Conservation (phyloP, 352 stramenopile genomes). For the Saprolegnia parasitica region DNA sequence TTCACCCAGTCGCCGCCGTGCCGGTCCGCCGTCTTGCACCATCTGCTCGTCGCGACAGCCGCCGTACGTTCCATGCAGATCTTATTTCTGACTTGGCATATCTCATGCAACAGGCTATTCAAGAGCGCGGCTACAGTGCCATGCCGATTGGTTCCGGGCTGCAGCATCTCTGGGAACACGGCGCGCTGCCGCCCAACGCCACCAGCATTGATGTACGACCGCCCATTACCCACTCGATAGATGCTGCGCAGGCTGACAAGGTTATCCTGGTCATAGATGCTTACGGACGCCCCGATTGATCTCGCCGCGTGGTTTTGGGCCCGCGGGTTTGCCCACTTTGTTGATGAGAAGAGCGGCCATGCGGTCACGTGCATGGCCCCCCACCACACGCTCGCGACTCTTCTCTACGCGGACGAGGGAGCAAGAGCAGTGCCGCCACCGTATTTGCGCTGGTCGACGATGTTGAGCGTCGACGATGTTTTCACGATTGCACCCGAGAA, state of each 20-base stretch:
- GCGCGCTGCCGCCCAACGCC: not conserved
- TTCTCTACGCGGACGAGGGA: not conserved
- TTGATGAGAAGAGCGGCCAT: not conserved
- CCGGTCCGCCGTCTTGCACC: not conserved
- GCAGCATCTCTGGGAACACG: not conserved
- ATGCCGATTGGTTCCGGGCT: not conserved
- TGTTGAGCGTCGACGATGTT: not conserved
- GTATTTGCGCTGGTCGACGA: not conserved
- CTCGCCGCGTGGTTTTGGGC: not conserved
- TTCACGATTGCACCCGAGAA: not conserved
- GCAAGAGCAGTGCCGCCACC: too few relatives aligned
- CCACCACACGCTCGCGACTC: not conserved
- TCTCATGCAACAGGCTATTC: not conserved
- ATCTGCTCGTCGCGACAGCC: not conserved
- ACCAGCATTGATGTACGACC: not conserved
- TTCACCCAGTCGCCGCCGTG: not conserved
- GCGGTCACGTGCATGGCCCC: not conserved
- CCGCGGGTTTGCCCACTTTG: not conserved
- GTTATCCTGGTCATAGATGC: not conserved
- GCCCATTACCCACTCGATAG: not conserved
- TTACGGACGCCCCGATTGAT: not conserved
- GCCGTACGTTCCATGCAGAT: not conserved
- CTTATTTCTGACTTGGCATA: too few relatives aligned
- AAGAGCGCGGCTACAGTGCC: not conserved
- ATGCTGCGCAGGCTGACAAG: too few relatives aligned